Evolutionary conservation across 228 moss, liverwort and hornwort genomes (phyloP), one percentile per base, ranked within the genome.

Genomic region (Sphagnum fallax): DNA sequence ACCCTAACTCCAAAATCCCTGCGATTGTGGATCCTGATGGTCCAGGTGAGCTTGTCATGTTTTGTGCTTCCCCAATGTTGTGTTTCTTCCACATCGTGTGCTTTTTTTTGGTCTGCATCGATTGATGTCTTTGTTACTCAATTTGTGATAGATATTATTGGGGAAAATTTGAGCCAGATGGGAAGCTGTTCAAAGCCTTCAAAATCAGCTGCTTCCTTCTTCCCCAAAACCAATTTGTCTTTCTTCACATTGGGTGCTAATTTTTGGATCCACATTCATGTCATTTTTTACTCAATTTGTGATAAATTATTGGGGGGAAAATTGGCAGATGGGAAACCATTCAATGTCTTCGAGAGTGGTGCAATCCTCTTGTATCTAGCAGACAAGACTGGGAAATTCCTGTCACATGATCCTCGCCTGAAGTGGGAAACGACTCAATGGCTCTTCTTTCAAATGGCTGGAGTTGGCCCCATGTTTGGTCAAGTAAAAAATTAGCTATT

Each of bases 381-480:
- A 6, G 84, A 86, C 69, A 93, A 93, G 62, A 80, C 86, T 11
- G 93, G 90, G 5, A 93, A 93, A 62, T 88, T 90, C 11, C 52
- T 93, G 50, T 87, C 93, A 0, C 65, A 6, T 10, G 75, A 90
- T 49, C 93, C 87, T 5, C 83, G 78, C 1, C 69, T 86, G 59
- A 81, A 67, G 60, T 90, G 82, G 82, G 90, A 93, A 69, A 90
- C 90, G 4, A 78, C 87, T 1, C 78, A 93, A 49, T 93, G 92
- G 92, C 65, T 93, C 10, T 88, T 90, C 78, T 89, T 89, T 70
- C 90, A 93, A 77, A 87, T 90, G 90, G 83, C 4, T 9, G 90
- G 88, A 10, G 84, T 89, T 16, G 93, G 90, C 14, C 93, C 93
- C 47, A 93, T 90, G 93, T 87, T 93, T 52, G 87, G 87, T 14